Conservation (phyloP, 83 land plant genomes). For the Picea mariana region DNA sequence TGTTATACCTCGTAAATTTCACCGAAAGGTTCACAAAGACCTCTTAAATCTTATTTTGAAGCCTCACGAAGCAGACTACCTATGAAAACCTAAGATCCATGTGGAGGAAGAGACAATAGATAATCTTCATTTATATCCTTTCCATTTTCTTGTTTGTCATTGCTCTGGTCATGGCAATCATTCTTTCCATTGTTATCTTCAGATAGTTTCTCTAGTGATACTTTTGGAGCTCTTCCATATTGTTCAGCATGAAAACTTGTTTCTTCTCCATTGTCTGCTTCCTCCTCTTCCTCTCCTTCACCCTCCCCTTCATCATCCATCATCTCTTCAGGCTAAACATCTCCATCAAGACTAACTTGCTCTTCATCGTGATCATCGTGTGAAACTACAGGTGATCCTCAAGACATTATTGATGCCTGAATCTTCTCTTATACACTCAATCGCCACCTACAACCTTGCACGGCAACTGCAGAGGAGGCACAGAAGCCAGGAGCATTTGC, state of each 20-base stretch:
- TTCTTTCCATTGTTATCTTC: slow-evolving; percentile 19
- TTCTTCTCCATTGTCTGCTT: slow-evolving; percentile 42
- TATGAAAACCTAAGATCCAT: slow-evolving; percentile 89
- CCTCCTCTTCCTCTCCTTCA: slow-evolving; percentile 54
- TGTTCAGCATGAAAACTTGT: slow-evolving; percentile 41
- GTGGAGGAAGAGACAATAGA: slow-evolving; percentile 89
- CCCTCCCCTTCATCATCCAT: slow-evolving; percentile 54
- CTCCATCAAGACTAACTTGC: too few species aligned
- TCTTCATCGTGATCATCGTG: too few species aligned
- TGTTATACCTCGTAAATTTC: neutral
- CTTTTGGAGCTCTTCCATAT: slow-evolving; percentile 15
- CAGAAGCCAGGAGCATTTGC: slow-evolving; percentile 58
- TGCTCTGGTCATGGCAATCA: slow-evolving; percentile 26
- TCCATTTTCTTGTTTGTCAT: slow-evolving; percentile 35
- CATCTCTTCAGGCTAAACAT: too few species aligned
- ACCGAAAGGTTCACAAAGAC: slow-evolving; percentile 87
- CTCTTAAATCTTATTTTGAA: slow-evolving; percentile 70
- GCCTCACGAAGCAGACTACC: slow-evolving; percentile 78
- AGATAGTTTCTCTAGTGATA: neutral
- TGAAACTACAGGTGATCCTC: too few species aligned
- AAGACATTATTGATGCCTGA: slow-evolving; percentile 27
- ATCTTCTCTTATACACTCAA: neutral
- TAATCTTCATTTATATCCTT: slow-evolving; percentile 52
- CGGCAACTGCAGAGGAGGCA: slow-evolving; percentile 56
- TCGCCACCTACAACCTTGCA: slow-evolving; percentile 52